Evolutionary conservation across 805 yeast genomes (phyloP), one percentile per base, ranked within the genome.

Genomic region (Cyberlindnera lachancei): DNA sequence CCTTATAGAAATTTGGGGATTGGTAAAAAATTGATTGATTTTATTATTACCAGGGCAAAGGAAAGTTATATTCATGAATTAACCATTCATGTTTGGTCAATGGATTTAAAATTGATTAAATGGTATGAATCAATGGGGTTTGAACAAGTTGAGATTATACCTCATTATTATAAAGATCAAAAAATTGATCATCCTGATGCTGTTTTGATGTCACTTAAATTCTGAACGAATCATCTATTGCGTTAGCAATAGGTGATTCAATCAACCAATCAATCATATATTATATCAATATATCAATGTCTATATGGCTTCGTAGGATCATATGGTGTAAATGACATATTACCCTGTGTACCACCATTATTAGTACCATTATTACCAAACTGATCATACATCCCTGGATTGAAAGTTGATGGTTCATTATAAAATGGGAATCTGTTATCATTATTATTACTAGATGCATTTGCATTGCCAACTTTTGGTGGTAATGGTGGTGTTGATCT

Each of bases 1-100:
- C 67, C 76, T 2, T 86, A 85, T 56, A 60, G 79, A 41, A 55
- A 64, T 12, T 60, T 64, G 40, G 81, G 84, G 1, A 68, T 84
- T 23, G 95, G 87, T 15, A 50, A 58, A 11, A 59, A 65, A 46
- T 63, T 85, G 26, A 56, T 86, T 29, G 62, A 70, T 3, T 75
- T 66, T 56, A 55, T 81, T 13, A 67, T 73, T 19, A 69, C 70
- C 20, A 64, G 74, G 35, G 75, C 87, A 4, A 68, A 68, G 41
- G 59, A 56, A 37, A 59, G 69, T 40, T 76, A 64, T 44, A 58
- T 79, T 18, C 77, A 68, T 42, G 70, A 68, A 34, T 58, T 78
- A 4, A 58, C 63, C 11, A 58, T 68, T 10, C 82, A 77, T 45
- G 79, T 73, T 7, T 73, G 73, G 59, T 54, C 55, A 0, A 60